phyloP scores from a whole-genome alignment of 1,284 basidiomycete genomes.

The Sanguinoderma infundibulare region DNA sequence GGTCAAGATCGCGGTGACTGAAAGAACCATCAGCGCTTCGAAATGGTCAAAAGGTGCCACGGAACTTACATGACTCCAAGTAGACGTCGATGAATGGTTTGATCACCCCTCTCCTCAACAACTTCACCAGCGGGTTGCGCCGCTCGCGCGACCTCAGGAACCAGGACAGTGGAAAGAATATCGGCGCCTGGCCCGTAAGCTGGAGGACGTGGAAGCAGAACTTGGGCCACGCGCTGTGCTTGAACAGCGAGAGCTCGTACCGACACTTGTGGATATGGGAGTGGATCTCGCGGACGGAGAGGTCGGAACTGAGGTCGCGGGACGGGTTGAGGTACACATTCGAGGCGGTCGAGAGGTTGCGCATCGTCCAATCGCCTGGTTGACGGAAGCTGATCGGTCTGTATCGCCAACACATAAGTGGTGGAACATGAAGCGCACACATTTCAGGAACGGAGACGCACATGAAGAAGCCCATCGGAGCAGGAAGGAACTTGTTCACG shows the following conservation, averaged over 20 bases:
- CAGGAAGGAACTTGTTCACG: constrained; percentile 25
- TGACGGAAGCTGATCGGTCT: constrained; percentile 34
- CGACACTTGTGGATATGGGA: constrained; percentile 33
- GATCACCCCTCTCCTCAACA: constrained; percentile 24
- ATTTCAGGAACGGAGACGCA: constrained; percentile 8
- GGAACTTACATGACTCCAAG: constrained; percentile 30
- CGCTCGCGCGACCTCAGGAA: constrained; percentile 22
- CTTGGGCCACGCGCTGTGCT: constrained; percentile 33
- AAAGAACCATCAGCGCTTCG: background rate
- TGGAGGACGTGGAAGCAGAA: constrained; percentile 32
- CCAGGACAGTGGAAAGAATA: constrained; percentile 31
- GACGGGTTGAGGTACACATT: constrained; percentile 31
- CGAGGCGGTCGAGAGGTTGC: constrained; percentile 32
- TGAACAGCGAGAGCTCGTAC: constrained; percentile 33
- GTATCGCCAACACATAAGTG: background rate
- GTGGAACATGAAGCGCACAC: background rate
- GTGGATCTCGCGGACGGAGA: constrained; percentile 24
- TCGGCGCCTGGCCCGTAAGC: constrained; percentile 32
- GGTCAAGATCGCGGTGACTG: constrained; percentile 31
- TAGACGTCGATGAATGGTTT: constrained; percentile 27
- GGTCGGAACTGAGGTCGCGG: constrained; percentile 6
- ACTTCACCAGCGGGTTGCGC: constrained; percentile 2
- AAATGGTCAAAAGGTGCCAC: background rate
- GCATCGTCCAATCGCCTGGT: constrained; percentile 35
- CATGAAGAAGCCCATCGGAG: constrained; percentile 34